Conservation (phyloP, 495 filamentous ascomycete species). For the Annulohypoxylon maeteangense region DNA sequence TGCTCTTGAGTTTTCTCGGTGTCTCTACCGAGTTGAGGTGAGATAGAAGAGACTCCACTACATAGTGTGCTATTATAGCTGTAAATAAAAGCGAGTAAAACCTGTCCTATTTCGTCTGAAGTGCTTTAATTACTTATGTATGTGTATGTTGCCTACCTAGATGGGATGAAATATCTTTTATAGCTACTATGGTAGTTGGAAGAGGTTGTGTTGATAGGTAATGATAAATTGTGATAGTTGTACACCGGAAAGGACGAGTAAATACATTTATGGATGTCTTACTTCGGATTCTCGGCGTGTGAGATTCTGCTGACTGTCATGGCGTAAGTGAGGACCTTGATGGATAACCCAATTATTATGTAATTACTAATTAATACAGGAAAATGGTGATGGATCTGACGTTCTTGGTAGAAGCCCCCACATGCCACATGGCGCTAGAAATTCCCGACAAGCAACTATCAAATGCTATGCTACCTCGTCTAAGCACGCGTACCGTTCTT, state of each 20-base stretch:
- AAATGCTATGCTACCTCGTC: background rate
- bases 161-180: background rate
- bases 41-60: conserved; percentile 17
- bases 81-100: background rate
- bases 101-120: background rate
- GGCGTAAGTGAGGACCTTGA: conserved; percentile 24
- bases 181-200: background rate
- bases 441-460: conserved; percentile 8
- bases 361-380: background rate
- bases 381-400: too few relatives aligned
- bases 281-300: background rate
- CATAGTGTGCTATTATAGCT: conserved; percentile 5
- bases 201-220: background rate
- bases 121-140: background rate
- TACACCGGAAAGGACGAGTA: background rate
- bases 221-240: background rate
- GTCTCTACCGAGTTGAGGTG: background rate
- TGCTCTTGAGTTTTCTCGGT: background rate
- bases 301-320: background rate
- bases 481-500: background rate
- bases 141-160: background rate
- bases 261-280: background rate
- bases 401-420: background rate
- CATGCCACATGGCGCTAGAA: conserved; percentile 20
- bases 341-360: conserved; percentile 20